Base-by-base conservation (phyloP, 495 filamentous ascomycete genomes). In the Talaromyces liani region DNA sequence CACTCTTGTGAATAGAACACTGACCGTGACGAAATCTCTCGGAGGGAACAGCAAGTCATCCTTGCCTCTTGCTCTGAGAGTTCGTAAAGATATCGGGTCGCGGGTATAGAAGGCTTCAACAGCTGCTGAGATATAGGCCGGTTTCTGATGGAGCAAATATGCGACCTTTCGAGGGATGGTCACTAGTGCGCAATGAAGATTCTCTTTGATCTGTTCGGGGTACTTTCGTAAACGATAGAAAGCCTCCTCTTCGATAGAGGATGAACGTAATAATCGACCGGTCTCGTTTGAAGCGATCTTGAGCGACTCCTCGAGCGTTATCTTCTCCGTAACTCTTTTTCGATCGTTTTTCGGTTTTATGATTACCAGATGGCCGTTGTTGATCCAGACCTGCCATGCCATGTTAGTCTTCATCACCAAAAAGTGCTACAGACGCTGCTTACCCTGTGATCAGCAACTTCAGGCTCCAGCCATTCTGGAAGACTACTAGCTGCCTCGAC, bases 41-140 rank as follows among this genome's bases (percentile, higher is more conserved):
- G 92, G 91, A 4, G 85, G 83, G 69, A 98, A 95, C 2, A 63
- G 63, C 12, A 88, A 75, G n/a, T 61, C 75, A 16, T 69, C 69
- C 9, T 71, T 31, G 18, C 79, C 75, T 31, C 80, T 75, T 2
- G 80, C 73, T 63, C 86, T 76, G 1, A 98, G 78, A 1, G 88
- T 84, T 22, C 87, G 87, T 57, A 97, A 73, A 4, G 87, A 81
- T 61, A 91, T 83, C 1, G 94, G 90, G 70, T 98, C 92, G 49
- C 95, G 87, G 57, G 97, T 80, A 73, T 98, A 98, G 72, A 98
- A 98, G 2, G 91, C 87, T 72, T 98, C 94, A 3, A 90, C 84
- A 4, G 92, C 92, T 1, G 92, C 85, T 2, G 91, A 89, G 58
- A 97, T 87, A 62, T 87, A 85, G 5, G 85, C 79, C 6, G 92